Base-by-base conservation (phyloP, 257 asterid genomes). In the Henckelia pumila region DNA sequence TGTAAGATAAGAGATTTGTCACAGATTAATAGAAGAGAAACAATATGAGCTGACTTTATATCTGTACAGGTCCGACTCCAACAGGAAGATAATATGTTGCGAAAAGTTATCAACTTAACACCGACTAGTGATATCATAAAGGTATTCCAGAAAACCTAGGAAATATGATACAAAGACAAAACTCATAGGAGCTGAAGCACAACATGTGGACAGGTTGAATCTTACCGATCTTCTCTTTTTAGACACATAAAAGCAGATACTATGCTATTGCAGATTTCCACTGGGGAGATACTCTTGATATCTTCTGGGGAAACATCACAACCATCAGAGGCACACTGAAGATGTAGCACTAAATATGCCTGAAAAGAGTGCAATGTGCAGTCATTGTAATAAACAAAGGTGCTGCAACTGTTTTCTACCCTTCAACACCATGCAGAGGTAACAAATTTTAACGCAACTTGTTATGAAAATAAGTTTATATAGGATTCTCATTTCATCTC, bases 181-280 rank as follows among this genome's bases (percentile, higher is more conserved):
- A 66, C 59, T 49, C 5, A 7, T 49, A 17, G 47, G 53, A 61
- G 66, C 17, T 37, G 49, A 37, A 62, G 67, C 26, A 71, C 33
- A 53, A 19, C 5, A 21, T 2, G 20, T 52, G 35, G 59, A 7
- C 64, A 25, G 61, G 67, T 44, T 62, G 61, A 75, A 70, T 70
- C 95, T 85, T 83, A 89, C 98, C 71, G 68, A 62, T 82, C 79
- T 79, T 83, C 90, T 75, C 73, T 77, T 85, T 67, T 76, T 77
- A 92, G 87, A 78, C 84, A 75, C 53, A 85, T 74, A 76, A 87
- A 85, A 78, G 92, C 96, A 64, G 95, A 77, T 14, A 83, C 57
- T 20, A 84, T 17, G 68, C 68, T 71, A 77, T 77, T 76, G 86
- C 98, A 92, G 73, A 85, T 81, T 47, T 86, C 89, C 25, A 56